Percentiles rank a stretch among this genome's conserved stretches.
These are phyloP conservation scores for Friedmanniomyces endolithicus DNA, from an alignment of 495 filamentous ascomycete species.

Conservation along the genomic window DNA sequence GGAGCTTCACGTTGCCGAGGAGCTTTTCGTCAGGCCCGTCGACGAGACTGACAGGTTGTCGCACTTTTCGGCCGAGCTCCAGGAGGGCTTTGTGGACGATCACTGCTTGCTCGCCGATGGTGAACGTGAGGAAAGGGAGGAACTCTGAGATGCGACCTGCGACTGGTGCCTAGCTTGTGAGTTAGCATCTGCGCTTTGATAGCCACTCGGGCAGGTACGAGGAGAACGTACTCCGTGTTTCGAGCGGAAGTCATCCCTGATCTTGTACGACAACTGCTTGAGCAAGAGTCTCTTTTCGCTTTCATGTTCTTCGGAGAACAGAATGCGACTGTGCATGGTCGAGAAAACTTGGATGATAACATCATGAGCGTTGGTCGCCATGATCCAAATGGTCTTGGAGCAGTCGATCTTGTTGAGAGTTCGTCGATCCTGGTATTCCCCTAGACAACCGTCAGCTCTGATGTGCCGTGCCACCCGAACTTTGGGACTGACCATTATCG, in stretches of 20 bases:
- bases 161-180: neutral
- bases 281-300: neutral
- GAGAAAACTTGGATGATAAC: neutral
- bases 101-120: neutral
- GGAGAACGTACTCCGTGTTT: neutral
- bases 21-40: too few species aligned
- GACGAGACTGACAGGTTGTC: neutral
- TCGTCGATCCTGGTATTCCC: neutral
- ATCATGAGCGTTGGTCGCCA: constrained; percentile 1
- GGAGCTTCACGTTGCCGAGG: too few species aligned
- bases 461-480: too few species aligned
- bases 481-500: neutral
- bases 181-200: too few species aligned
- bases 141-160: neutral
- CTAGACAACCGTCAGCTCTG: too few species aligned
- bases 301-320: neutral
- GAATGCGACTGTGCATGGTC: neutral
- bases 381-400: constrained; percentile 4
- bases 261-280: neutral
- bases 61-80: neutral
- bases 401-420: neutral
- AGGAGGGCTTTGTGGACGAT: constrained; percentile 2
- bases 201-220: too few species aligned
- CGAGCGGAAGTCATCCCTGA: constrained; percentile 1
- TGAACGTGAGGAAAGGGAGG: neutral